Base-by-base conservation (phyloP, 1,139 yeast species). In the Kodamaea fungicola region DNA sequence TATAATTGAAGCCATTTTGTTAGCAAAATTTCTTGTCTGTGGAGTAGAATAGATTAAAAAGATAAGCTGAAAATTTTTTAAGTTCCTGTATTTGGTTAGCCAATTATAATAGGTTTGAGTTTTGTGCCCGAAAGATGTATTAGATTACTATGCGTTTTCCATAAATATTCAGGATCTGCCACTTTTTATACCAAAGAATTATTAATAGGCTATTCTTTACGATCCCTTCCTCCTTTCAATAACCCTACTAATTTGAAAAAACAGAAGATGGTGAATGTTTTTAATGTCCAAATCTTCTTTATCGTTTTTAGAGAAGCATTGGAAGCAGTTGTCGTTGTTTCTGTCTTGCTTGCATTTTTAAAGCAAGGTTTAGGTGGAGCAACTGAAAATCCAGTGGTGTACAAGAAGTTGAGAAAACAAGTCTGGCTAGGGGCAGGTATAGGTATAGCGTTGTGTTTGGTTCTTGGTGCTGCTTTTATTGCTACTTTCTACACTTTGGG, bases 281-380 rank as follows among this genome's bases (percentile, higher is more conserved):
- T 76, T 52, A 76, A 74, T 59, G 79, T 74, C 27, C 76, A 74
- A 50, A 66, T 76, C 46, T 90, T 89, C 67, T 89, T 90, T 67
- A 83, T 90, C 52, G 88, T 88, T 42, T 77, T 90, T 52, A 79
- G 97, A 65, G 97, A 90, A 65, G 72, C 95, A 2, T 71, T 90
- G 45, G 97, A 90, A 67, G 96, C 96, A 35, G 76, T 89, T 34
- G 79, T 90, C 43, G 89, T 90, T 45, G 84, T 90, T 41, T 87
- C 97, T 3, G 96, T 90, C 34, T 73, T 90, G 43, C 73, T 90
- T 43, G 92, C 97, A 16, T 90, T 90, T 63, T 77, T 90, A 43
- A 88, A 86, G 59, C 96, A 89, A 66, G 85, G 89, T 56, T 72
- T 85, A 45, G 88, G 86, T 37, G 66, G 67, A 16, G 58, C 71